These are phyloP conservation scores for Conticribra guillardii DNA, from an alignment of 108 stramenopile species.

Conservation along the genomic window DNA sequence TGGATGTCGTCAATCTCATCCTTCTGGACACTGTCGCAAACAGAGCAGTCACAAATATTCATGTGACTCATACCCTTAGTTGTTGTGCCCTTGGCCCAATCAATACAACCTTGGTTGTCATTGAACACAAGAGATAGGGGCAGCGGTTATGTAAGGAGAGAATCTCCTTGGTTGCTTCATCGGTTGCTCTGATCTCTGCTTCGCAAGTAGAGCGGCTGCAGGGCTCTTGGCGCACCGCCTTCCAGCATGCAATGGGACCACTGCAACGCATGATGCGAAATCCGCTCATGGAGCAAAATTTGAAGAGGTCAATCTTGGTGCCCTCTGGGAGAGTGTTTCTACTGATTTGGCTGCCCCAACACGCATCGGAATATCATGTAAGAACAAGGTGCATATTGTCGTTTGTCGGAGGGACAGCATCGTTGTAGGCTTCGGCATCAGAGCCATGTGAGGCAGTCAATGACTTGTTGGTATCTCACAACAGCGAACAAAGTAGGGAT, in stretches of 20 bases:
- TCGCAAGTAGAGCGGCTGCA: background rate
- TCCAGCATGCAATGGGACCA: slow-evolving; percentile 14
- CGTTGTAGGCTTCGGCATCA: slow-evolving; percentile 9
- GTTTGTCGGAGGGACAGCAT: background rate
- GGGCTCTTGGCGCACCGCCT: background rate
- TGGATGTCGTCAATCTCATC: slow-evolving; percentile 1
- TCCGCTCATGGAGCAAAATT: slow-evolving; percentile 6
- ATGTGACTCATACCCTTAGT: slow-evolving; percentile 15
- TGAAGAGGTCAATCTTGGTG: background rate
- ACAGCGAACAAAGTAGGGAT: too few relatives aligned
- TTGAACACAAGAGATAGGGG: slow-evolving; percentile 1
- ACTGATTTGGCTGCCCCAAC: slow-evolving; percentile 11
- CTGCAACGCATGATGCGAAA: background rate
- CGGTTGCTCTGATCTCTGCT: slow-evolving; percentile 8
- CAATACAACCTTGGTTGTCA: slow-evolving; percentile 9
- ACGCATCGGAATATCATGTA: slow-evolving; percentile 6
- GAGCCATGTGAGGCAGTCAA: slow-evolving; percentile 7
- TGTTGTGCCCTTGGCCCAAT: slow-evolving; percentile 12
- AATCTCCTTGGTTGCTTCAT: slow-evolving; percentile 1
- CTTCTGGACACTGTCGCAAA: slow-evolving; percentile 5
- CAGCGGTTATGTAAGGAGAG: background rate
- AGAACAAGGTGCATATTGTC: background rate
- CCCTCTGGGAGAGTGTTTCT: background rate
- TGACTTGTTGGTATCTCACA: background rate
- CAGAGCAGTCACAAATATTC: slow-evolving; percentile 6